Evolutionary conservation across 768 basidiomycete genomes (phyloP).

Genomic region (Rhodocollybia butyracea): DNA sequence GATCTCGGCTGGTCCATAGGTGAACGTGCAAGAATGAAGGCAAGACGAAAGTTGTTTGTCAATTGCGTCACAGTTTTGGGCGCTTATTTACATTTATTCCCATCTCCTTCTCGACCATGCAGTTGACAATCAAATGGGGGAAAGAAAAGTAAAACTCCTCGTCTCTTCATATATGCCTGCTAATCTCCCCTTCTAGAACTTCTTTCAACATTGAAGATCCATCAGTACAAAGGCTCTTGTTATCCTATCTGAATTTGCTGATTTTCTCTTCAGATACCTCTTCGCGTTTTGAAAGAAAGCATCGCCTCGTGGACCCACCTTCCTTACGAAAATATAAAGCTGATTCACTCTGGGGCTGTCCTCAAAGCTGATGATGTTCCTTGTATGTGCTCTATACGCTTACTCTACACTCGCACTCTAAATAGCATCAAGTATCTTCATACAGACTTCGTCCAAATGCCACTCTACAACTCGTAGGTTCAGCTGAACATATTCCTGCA

Average conservation of each 20-base stretch:
- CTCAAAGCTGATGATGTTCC: conserved; percentile 79
- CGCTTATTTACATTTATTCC: neutral
- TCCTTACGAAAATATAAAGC: conserved; percentile 67
- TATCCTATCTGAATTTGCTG: conserved; percentile 1
- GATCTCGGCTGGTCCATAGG: conserved; percentile 4
- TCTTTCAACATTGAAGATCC: neutral
- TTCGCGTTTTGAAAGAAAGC: conserved; percentile 53
- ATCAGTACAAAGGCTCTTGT: conserved; percentile 6
- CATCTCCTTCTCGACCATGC: conserved; percentile 23
- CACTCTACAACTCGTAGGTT: conserved; percentile 65
- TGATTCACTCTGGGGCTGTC: conserved; percentile 87
- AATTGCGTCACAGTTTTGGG: neutral
- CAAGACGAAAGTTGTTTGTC: neutral
- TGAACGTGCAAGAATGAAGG: neutral
- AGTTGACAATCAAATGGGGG: conserved; percentile 45
- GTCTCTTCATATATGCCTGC: neutral
- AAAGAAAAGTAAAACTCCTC: conserved; percentile 27
- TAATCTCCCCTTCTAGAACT: neutral
- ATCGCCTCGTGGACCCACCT: conserved; percentile 78
- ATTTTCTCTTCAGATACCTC: too few species aligned
- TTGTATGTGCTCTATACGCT: conserved; percentile 28
- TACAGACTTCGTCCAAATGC: conserved; percentile 72
- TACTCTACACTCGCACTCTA: conserved; percentile 22
- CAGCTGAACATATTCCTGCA: neutral
- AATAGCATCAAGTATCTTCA: conserved; percentile 48